phyloP scores from a whole-genome alignment of 306 rosid genomes.

The Quercus dentata region DNA sequence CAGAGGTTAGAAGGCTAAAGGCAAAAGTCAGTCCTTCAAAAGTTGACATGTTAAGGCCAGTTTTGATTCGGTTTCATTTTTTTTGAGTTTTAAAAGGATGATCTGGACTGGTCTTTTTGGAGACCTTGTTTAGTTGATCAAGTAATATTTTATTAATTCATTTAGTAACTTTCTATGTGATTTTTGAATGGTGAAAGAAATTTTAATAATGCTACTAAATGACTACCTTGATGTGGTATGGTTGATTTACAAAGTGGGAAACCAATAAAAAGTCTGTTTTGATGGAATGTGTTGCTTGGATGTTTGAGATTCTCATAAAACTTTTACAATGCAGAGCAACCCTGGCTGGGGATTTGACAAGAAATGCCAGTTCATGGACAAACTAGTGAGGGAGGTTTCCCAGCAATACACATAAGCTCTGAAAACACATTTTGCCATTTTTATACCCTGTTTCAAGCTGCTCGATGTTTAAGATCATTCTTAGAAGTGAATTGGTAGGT shows the following conservation, averaged over 20 bases:
- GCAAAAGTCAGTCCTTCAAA: not conserved
- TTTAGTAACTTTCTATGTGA: not conserved
- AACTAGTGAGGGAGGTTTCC: constrained; percentile 61
- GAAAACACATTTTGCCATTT: not conserved
- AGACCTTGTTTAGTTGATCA: no score
- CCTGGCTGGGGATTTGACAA: constrained; percentile 90
- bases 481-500: no score
- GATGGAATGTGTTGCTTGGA: not conserved
- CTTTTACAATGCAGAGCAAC: constrained; percentile 65
- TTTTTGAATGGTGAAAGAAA: not conserved
- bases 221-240: not conserved
- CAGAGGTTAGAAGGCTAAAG: not conserved
- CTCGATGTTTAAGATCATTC: no score
- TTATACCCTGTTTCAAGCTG: not conserved
- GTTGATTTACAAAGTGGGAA: not conserved
- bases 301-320: not conserved
- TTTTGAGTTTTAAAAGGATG: no score
- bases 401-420: constrained; percentile 54
- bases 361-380: constrained; percentile 92
- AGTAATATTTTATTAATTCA: no score
- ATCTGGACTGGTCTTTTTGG: no score
- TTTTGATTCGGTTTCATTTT: not conserved
- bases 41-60: not conserved
- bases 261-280: not conserved
- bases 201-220: not conserved